Conservation (phyloP, 1,284 basidiomycete genomes). For the Ustilago cynodontis region DNA sequence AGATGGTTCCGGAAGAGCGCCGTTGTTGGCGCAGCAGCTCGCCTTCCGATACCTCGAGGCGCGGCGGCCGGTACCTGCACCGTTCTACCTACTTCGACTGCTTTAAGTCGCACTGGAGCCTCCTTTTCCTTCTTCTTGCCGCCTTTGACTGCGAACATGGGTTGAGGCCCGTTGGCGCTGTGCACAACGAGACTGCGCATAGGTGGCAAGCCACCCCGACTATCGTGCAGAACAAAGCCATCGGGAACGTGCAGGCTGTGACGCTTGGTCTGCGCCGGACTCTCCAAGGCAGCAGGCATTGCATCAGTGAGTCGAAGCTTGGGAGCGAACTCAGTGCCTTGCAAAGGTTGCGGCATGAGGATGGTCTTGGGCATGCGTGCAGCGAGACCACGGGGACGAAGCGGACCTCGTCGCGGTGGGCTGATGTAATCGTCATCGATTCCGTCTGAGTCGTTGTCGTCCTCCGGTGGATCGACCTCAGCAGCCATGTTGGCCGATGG, state of each 20-base stretch:
- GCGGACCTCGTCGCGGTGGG: constrained; percentile 57
- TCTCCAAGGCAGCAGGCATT: neutral
- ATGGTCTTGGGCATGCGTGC: constrained; percentile 53
- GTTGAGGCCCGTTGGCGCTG: constrained; percentile 53
- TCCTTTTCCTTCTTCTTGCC: constrained; percentile 49
- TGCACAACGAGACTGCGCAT: constrained; percentile 55
- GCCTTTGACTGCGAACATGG: constrained; percentile 40
- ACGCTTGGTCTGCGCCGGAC: constrained; percentile 18
- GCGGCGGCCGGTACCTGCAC: constrained; percentile 57
- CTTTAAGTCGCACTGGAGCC: constrained; percentile 37
- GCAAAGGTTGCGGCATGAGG: constrained; percentile 56
- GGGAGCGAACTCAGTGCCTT: constrained; percentile 55
- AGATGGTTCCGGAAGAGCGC: constrained; percentile 69
- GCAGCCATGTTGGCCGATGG: constrained; percentile 22
- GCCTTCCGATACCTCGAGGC: constrained; percentile 62
- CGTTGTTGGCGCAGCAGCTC: constrained; percentile 63
- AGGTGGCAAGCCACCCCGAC: constrained; percentile 50
- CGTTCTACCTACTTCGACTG: constrained; percentile 38
- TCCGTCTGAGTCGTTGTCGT: constrained; percentile 21
- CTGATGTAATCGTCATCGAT: constrained; percentile 59
- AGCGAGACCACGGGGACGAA: constrained; percentile 54
- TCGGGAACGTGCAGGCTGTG: constrained; percentile 60
- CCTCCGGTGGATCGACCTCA: constrained; percentile 2
- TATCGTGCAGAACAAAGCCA: constrained; percentile 61
- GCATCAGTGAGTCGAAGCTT: constrained; percentile 36